phyloP scores from a whole-genome alignment of 768 basidiomycete genomes.

The Cystobasidium ongulense region DNA sequence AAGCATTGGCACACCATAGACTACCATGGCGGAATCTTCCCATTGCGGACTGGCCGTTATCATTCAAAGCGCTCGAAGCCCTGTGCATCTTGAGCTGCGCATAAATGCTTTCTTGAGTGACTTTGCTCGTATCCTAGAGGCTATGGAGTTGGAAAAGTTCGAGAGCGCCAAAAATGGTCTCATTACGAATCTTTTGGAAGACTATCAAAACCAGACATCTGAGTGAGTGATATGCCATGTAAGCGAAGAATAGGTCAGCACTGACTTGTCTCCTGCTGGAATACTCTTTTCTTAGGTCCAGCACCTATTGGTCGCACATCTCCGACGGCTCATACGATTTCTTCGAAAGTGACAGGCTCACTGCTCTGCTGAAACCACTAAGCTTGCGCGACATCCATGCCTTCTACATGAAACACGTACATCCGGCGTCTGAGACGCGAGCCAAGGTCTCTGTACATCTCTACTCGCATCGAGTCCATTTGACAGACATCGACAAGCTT shows the following conservation, averaged over 20 bases:
- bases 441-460: slow-evolving; percentile 9
- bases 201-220: background rate
- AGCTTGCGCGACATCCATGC: background rate
- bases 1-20: background rate
- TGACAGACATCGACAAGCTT: background rate
- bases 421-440: background rate
- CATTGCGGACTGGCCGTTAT: slow-evolving; percentile 63
- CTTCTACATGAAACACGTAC: slow-evolving; percentile 2
- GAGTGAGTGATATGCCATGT: background rate
- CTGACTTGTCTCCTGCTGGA: too few species aligned
- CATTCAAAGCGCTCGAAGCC: slow-evolving; percentile 74
- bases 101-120: slow-evolving; percentile 75
- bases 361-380: background rate
- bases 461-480: background rate
- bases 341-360: background rate
- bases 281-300: background rate
- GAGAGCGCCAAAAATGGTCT: slow-evolving; percentile 55
- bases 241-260: background rate
- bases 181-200: background rate
- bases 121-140: slow-evolving; percentile 60
- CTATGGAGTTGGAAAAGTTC: slow-evolving; percentile 63
- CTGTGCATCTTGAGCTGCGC: slow-evolving; percentile 70
- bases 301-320: slow-evolving; percentile 1
- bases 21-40: background rate
- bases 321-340: background rate